A percentile compares a stretch with the other conserved stretches of the same genome.
phyloP scores from a whole-genome alignment of 176 grass and related monocot genomes.

The Dactylis glomerata region DNA sequence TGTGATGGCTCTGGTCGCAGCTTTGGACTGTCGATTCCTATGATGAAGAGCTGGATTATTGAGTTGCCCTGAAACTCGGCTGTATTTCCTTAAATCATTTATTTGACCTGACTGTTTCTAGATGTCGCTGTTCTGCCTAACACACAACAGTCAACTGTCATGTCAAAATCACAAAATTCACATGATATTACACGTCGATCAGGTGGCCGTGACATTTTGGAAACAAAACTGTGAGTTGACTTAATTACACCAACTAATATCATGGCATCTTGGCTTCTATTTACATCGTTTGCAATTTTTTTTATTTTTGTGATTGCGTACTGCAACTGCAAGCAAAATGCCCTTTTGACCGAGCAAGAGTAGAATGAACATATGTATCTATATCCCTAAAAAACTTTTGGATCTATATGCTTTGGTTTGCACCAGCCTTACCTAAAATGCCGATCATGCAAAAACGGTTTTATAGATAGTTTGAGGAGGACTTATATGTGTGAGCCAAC shows the following conservation, averaged over 20 bases:
- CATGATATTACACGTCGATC: too few relatives aligned
- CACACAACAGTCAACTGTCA: neutral
- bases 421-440: neutral
- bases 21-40: neutral
- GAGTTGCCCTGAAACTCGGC: neutral
- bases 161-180: neutral
- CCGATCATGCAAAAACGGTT: neutral
- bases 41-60: slow-evolving; percentile 7
- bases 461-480: neutral
- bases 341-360: neutral
- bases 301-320: neutral
- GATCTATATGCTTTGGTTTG: neutral
- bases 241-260: neutral
- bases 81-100: slow-evolving; percentile 24
- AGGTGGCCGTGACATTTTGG: neutral
- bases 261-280: neutral
- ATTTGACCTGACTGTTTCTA: neutral
- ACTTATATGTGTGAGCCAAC: neutral
- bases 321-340: neutral
- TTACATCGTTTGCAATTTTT: too few relatives aligned
- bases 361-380: neutral
- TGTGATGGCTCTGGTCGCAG: neutral
- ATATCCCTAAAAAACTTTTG: neutral
- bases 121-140: neutral
- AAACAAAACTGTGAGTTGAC: neutral